Evolutionary conservation across 495 filamentous ascomycete genomes (phyloP).

Genomic region (Trichoderma reesei): DNA sequence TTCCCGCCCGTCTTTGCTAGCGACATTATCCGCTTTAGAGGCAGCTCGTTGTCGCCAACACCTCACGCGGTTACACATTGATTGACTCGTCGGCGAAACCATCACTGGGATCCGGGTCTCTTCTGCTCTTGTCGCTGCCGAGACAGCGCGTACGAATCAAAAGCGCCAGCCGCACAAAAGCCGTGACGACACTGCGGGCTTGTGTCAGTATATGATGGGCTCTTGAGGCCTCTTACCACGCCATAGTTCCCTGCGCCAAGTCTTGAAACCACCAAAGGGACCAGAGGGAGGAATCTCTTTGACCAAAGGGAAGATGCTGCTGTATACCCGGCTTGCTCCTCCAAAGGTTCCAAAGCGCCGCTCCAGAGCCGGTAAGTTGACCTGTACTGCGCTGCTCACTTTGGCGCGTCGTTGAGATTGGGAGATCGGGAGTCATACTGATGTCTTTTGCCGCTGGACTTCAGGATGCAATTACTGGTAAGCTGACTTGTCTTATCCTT

Average conservation of each 20-base stretch:
- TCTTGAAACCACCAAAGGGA: not conserved
- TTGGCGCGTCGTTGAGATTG: not conserved
- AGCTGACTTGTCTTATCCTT: slow-evolving; percentile 16
- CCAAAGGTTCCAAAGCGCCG: slow-evolving; percentile 52
- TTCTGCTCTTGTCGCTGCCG: not conserved
- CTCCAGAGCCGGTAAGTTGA: slow-evolving; percentile 50
- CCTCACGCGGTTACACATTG: not conserved
- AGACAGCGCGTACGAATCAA: not conserved
- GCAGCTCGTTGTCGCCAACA: not conserved
- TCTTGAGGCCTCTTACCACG: not conserved
- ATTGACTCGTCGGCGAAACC: not conserved
- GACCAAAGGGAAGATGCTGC: slow-evolving; percentile 33
- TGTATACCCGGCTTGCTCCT: slow-evolving; percentile 47
- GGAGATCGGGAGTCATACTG: not conserved
- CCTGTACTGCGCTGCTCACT: not conserved
- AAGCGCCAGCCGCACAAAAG: not conserved
- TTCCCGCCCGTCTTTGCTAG: not conserved
- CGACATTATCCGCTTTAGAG: not conserved
- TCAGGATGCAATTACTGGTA: slow-evolving; percentile 52
- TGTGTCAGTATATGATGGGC: not conserved
- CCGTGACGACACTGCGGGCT: not conserved
- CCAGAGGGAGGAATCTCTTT: no score
- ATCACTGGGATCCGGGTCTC: not conserved
- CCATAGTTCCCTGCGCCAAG: not conserved
- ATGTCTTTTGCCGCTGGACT: not conserved